These are phyloP conservation scores for Salvia sclarea DNA, from an alignment of 305 asterid species.

Conservation along the genomic window DNA sequence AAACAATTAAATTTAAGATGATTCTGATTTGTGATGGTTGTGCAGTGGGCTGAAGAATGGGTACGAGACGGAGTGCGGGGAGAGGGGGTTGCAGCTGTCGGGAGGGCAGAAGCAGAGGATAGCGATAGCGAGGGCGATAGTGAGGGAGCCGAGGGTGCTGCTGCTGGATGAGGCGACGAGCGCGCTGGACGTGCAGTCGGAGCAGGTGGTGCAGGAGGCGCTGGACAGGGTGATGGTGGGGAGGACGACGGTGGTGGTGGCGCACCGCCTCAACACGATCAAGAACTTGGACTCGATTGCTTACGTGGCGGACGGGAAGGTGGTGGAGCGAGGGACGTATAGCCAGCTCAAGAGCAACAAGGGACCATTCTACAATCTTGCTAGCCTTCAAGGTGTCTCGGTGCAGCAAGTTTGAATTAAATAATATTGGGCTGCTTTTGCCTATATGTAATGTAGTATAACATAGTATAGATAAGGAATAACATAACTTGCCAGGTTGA, in stretches of 20 bases:
- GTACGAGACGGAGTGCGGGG: conserved; percentile 72
- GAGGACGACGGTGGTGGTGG: conserved; percentile 75
- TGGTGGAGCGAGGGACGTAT: conserved; percentile 62
- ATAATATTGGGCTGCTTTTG: background rate
- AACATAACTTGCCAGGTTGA: too few species aligned
- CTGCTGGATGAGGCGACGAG: conserved; percentile 85
- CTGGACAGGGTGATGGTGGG: conserved; percentile 69
- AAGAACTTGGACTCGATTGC: conserved; percentile 66
- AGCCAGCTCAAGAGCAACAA: conserved; percentile 57
- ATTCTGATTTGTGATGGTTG: too few species aligned
- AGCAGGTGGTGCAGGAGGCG: conserved; percentile 79
- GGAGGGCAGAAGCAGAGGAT: conserved; percentile 88
- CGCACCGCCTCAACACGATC: conserved; percentile 73
- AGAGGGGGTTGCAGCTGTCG: conserved; percentile 69
- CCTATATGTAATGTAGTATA: too few species aligned
- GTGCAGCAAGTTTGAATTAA: conserved; percentile 1
- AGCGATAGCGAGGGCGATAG: conserved; percentile 77
- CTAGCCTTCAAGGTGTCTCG: conserved; percentile 44
- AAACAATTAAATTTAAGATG: too few species aligned
- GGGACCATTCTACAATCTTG: conserved; percentile 69
- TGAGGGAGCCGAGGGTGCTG: conserved; percentile 57
- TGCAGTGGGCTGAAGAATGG: conserved; percentile 66
- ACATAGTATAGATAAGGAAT: background rate
- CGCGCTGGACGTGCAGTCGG: conserved; percentile 77
- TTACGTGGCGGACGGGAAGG: conserved; percentile 61